These are phyloP conservation scores for Fragaria nilgerrensis DNA, from an alignment of 306 rosid species.

Conservation along the genomic window DNA sequence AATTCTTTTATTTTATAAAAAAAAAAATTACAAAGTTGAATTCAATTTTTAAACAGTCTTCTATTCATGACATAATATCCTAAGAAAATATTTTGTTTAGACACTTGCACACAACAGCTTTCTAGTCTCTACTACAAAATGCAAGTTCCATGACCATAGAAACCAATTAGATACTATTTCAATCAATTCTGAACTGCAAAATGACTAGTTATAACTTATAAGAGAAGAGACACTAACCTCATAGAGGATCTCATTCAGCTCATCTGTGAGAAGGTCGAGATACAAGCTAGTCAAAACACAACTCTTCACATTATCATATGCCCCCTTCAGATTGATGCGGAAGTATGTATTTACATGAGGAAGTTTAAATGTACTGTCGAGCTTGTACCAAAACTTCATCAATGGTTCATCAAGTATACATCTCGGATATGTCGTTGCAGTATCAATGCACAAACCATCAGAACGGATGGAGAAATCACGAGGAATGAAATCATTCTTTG, in stretches of 20 bases:
- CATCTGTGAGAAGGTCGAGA: constrained; percentile 76
- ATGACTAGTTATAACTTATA: neutral
- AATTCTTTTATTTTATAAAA: neutral
- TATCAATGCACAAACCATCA: constrained; percentile 30
- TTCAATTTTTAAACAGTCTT: neutral
- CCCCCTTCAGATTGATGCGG: constrained; percentile 87
- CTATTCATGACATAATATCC: neutral
- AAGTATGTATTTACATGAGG: constrained; percentile 89
- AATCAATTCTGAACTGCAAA: neutral
- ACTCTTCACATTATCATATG: constrained; percentile 52
- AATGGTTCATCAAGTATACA: constrained; percentile 80
- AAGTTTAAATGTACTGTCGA: constrained; percentile 66
- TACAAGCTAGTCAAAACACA: constrained; percentile 69
- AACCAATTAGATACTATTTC: neutral
- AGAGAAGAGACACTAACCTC: constrained; percentile 64
- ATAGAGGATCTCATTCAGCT: constrained; percentile 75
- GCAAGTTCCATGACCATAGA: neutral
- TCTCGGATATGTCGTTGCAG: constrained; percentile 47
- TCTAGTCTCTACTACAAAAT: neutral
- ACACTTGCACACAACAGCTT: neutral
- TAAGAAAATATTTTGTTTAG: neutral
- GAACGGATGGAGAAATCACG: constrained; percentile 76
- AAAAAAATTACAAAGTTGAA: too few relatives aligned
- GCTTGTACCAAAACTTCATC: constrained; percentile 91
- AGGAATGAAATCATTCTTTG: constrained; percentile 88